phyloP scores from a whole-genome alignment of 805 yeast species.

The Cyberlindnera galapagoensis region DNA sequence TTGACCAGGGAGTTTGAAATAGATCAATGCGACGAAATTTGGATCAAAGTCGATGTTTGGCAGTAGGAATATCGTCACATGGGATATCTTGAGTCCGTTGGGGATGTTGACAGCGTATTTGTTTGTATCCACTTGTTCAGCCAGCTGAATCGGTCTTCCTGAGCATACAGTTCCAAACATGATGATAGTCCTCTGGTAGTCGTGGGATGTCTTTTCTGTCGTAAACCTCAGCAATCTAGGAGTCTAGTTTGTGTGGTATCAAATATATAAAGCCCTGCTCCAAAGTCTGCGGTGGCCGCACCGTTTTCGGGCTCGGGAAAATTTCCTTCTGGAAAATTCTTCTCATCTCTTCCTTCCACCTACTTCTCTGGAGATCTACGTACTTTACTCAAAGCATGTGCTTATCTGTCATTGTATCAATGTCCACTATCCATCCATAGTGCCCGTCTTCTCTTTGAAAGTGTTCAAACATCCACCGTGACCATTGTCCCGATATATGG shows the following conservation, averaged over 20 bases:
- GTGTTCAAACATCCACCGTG: conserved; percentile 11
- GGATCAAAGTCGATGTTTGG: conserved; percentile 76
- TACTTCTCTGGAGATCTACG: too few species aligned
- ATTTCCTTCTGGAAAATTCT: too few species aligned
- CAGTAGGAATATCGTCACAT: conserved; percentile 74
- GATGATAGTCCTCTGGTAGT: neutral
- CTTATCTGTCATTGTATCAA: too few species aligned
- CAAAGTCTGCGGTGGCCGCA: too few species aligned
- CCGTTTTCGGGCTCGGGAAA: too few species aligned
- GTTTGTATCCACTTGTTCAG: conserved; percentile 60
- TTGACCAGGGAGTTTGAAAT: conserved; percentile 60
- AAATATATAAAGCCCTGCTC: too few species aligned
- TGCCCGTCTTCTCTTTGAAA: too few species aligned
- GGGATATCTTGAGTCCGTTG: conserved; percentile 63
- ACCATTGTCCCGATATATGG: too few species aligned
- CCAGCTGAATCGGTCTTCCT: conserved; percentile 54
- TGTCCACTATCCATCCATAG: neutral
- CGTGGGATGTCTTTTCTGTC: too few species aligned
- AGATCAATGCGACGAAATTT: conserved; percentile 74
- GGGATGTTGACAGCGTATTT: conserved; percentile 61
- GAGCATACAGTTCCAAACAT: conserved; percentile 79
- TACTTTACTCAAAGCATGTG: neutral
- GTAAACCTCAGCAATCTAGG: too few species aligned
- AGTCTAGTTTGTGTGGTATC: too few species aligned
- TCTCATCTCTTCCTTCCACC: too few species aligned